Conservation (phyloP, 2,329 filamentous ascomycete genomes). For the Dothideomycetidae sp. region DNA sequence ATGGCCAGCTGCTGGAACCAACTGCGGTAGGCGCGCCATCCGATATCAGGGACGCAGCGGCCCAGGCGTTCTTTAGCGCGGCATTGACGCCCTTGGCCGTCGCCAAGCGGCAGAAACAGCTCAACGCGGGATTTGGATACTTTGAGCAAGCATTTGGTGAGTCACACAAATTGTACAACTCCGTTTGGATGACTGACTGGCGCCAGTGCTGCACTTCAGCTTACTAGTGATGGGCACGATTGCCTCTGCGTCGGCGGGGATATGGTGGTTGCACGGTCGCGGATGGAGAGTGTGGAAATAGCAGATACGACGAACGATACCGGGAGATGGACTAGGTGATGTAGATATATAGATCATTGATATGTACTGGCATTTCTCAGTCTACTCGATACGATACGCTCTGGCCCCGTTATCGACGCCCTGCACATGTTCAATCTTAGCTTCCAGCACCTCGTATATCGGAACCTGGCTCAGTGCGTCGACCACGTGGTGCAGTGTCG, state of each 20-base stretch:
- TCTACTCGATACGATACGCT: constrained; percentile 22
- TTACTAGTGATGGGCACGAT: constrained; percentile 1
- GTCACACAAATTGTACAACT: no score
- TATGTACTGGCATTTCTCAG: no score
- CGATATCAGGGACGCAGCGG: constrained; percentile 8
- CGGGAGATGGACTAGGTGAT: no score
- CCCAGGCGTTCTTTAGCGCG: constrained; percentile 14
- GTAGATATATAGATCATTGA: no score
- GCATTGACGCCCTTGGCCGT: constrained; percentile 15
- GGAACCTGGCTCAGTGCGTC: constrained; percentile 40
- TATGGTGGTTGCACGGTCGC: constrained; percentile 4
- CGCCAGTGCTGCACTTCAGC: constrained; percentile 5
- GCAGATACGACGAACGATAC: no score
- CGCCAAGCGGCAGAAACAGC: constrained; percentile 20
- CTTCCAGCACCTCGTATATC: constrained; percentile 41
- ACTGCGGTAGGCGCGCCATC: constrained; percentile 8
- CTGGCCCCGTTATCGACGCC: constrained; percentile 37
- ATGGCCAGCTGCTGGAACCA: no score
- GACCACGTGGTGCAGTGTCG: constrained; percentile 47
- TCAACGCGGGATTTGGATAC: constrained; percentile 24
- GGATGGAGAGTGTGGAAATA: constrained; percentile 7
- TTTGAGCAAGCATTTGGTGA: constrained; percentile 23
- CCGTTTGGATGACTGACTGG: background rate
- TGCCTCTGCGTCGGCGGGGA: background rate
- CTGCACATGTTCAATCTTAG: constrained; percentile 40